Evolutionary conservation across 139 green algal species (phyloP).

Genomic region (Penium margaritaceum): DNA sequence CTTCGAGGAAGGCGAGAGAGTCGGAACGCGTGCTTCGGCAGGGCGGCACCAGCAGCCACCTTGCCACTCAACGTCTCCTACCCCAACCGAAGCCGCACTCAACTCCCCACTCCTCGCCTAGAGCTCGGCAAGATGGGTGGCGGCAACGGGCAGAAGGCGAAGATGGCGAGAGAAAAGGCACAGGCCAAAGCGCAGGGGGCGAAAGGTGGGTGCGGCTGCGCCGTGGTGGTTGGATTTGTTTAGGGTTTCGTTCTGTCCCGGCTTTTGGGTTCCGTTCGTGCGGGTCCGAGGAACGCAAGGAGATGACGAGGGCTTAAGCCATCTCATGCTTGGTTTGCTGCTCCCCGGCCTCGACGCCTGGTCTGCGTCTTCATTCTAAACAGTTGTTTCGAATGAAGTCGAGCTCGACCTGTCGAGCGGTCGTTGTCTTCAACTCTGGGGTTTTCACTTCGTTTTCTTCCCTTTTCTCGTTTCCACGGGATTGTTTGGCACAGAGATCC

Average conservation of each 20-base stretch:
- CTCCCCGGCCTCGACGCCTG: neutral
- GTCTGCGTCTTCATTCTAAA: neutral
- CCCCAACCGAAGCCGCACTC: no score
- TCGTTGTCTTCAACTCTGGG: no score
- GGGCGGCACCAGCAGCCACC: no score
- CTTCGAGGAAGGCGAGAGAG: no score
- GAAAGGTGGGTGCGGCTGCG: slow-evolving; percentile 10
- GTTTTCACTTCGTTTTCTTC: no score
- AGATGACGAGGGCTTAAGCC: neutral
- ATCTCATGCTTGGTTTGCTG: neutral
- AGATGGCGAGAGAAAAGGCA: slow-evolving; percentile 39
- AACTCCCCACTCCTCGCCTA: no score
- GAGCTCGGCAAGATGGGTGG: slow-evolving; percentile 30
- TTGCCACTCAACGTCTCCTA: no score
- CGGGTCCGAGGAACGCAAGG: neutral
- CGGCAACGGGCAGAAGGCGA: slow-evolving; percentile 44
- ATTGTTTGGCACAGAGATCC: no score
- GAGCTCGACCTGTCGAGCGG: no score
- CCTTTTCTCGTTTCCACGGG: neutral
- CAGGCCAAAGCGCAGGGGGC: slow-evolving; percentile 14
- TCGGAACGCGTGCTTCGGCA: no score
- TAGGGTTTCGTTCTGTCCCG: neutral
- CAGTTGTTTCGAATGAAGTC: no score
- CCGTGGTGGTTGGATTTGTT: neutral
- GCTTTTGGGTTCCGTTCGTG: neutral